Evolutionary conservation across 2,329 filamentous ascomycete genomes (phyloP).

Genomic region (Nemania sp.): DNA sequence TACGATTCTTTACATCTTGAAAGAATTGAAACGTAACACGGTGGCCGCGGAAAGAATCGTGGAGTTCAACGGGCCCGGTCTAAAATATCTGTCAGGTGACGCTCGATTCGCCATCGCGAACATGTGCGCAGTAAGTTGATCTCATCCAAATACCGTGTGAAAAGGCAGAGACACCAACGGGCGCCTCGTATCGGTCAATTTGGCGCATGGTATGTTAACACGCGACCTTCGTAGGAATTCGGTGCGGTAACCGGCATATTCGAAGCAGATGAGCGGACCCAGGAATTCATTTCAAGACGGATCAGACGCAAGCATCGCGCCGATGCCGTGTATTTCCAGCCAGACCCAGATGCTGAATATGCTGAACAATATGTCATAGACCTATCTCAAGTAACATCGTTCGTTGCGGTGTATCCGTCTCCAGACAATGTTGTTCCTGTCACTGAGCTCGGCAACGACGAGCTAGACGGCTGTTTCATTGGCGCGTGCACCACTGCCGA

Average conservation of each 20-base stretch:
- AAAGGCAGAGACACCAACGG: background rate
- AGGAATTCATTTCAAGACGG: slow-evolving; percentile 41
- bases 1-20: slow-evolving; percentile 48
- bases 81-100: slow-evolving; percentile 45
- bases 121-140: slow-evolving; percentile 44
- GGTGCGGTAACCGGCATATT: slow-evolving; percentile 49
- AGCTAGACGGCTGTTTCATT: slow-evolving; percentile 50
- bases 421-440: slow-evolving; percentile 50
- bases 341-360: slow-evolving; percentile 46
- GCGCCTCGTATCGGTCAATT: too few relatives aligned
- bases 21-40: slow-evolving; percentile 49
- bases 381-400: slow-evolving; percentile 43
- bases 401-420: slow-evolving; percentile 46
- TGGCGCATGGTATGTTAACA: too few relatives aligned
- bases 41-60: slow-evolving; percentile 49
- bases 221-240: slow-evolving; percentile 38
- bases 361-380: slow-evolving; percentile 44
- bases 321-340: slow-evolving; percentile 43
- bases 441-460: slow-evolving; percentile 35
- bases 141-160: background rate
- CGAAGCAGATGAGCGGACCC: slow-evolving; percentile 44
- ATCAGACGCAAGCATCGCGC: slow-evolving; percentile 41
- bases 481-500: slow-evolving; percentile 52
- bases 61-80: slow-evolving; percentile 48
- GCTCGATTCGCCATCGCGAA: slow-evolving; percentile 52